Evolutionary conservation across 2,329 filamentous ascomycete species (phyloP).

Genomic region (Cordyceps militaris): DNA sequence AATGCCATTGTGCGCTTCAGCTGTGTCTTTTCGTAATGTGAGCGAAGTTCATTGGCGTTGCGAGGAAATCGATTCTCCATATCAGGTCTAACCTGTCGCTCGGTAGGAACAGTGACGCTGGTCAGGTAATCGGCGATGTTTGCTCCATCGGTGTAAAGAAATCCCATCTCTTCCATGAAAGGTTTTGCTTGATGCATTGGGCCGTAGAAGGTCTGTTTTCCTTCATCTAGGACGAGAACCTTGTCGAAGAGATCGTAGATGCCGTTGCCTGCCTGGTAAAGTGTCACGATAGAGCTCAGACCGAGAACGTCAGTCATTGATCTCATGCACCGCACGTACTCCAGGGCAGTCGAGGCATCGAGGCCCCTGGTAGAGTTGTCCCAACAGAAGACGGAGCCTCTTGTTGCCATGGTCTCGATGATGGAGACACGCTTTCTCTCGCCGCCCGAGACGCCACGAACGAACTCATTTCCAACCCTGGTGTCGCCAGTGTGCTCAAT

Average conservation of each 20-base stretch:
- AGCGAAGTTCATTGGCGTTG: no score
- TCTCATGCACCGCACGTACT: slow-evolving; percentile 62
- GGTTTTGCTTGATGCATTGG: neutral
- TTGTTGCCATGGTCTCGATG: slow-evolving; percentile 52
- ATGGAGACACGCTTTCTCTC: neutral
- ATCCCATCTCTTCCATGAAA: slow-evolving; percentile 52
- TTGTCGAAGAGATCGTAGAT: slow-evolving; percentile 79
- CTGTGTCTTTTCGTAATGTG: no score
- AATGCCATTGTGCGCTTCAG: no score
- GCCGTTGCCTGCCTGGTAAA: slow-evolving; percentile 80
- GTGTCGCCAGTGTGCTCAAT: neutral
- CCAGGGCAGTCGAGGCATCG: slow-evolving; percentile 60
- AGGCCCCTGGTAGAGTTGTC: slow-evolving; percentile 67
- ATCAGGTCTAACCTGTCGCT: no score
- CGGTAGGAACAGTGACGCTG: no score
- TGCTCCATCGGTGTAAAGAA: slow-evolving; percentile 37
- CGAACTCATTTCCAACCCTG: neutral
- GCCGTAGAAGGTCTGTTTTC: neutral
- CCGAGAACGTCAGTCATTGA: slow-evolving; percentile 79
- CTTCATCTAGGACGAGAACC: slow-evolving; percentile 42
- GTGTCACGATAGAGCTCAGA: slow-evolving; percentile 75
- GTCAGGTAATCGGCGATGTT: no score
- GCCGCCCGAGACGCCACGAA: neutral
- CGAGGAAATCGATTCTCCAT: no score
- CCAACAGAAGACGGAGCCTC: slow-evolving; percentile 66